phyloP scores from a whole-genome alignment of 176 grass and related monocot genomes.

The Carex pumila region DNA sequence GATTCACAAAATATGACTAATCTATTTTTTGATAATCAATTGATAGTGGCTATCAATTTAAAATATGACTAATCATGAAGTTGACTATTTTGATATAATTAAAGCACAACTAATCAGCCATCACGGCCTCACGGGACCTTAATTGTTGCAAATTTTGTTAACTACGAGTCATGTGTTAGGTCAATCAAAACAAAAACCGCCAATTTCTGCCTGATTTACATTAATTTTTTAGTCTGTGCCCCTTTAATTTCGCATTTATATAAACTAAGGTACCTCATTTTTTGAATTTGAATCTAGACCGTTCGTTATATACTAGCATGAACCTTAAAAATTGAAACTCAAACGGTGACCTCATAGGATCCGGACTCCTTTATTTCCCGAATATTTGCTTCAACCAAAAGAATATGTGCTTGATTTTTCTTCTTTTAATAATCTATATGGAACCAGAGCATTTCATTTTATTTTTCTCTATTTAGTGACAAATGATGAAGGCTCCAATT shows the following conservation, averaged over 20 bases:
- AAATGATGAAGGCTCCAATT: background rate
- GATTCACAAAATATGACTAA: no score
- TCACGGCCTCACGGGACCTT: background rate
- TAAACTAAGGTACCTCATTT: no score
- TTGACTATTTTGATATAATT: background rate
- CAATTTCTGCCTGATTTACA: background rate
- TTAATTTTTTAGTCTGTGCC: background rate
- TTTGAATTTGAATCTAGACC: no score
- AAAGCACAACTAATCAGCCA: conserved; percentile 15
- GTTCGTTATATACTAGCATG: no score
- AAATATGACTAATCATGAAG: background rate
- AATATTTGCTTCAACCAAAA: background rate
- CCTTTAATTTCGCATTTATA: no score
- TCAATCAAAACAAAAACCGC: conserved; percentile 5
- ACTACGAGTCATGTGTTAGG: conserved; percentile 12
- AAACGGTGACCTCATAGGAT: no score
- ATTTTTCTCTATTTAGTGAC: background rate
- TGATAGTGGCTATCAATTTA: no score
- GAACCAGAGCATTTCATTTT: background rate
- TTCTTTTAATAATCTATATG: background rate
- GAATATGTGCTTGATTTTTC: background rate
- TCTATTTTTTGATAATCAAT: no score
- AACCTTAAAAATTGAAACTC: no score
- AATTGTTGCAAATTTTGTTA: conserved; percentile 9
- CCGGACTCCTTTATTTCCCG: background rate